Base-by-base conservation (phyloP, 2,329 filamentous ascomycete species). In the Colletotrichum lindemuthianum region DNA sequence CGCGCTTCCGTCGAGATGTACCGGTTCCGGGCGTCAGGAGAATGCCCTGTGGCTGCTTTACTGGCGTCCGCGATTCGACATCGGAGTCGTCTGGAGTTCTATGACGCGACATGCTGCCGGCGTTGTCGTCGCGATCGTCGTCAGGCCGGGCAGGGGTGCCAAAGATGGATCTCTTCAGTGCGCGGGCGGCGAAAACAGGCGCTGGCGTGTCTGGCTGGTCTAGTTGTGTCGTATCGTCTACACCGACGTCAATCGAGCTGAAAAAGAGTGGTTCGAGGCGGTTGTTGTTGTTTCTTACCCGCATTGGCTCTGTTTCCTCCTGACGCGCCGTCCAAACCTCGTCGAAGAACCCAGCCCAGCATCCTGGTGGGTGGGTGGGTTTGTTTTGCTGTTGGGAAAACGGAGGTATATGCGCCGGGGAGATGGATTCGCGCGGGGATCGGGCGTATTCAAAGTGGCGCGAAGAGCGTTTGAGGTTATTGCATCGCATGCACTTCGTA, bases 171-270 rank as follows among this genome's bases (percentile, higher is more conserved):
- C 83, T 87, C 70, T 86, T 89, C 71, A 90, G 79, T 6, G 88
- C 88, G 64, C 88, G 83, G 41, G 88, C 88, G 2, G 88, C 88
- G 72, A 90, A 90, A 0, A 90, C 84, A 2, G 88, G 88, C 0
- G 86, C 88, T 7, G 88, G 88, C 13, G 88, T 90, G 69, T 90
- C 88, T 43, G 88, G 87, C 37, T 80, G 79, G 13, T 90, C 87
- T 44, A 84, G 69, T 66, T 84, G 82, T 0, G 81, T 81, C 3
- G 70, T 80, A 49, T 82, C 72, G 52, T 69, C 79, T 81, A 53
- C 3, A 10, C 3, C 12, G 3, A 43, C 10, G 51, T 52, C 12
- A 66, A 36, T 45, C 39, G 32, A 45, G 40, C 16, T 13, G 47
- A 32, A 16, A 9, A 32, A 24, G 13, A 10, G 32, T 32, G 50